Conservation (phyloP, 2,329 filamentous ascomycete species). For the Monosporascus cannonballus region DNA sequence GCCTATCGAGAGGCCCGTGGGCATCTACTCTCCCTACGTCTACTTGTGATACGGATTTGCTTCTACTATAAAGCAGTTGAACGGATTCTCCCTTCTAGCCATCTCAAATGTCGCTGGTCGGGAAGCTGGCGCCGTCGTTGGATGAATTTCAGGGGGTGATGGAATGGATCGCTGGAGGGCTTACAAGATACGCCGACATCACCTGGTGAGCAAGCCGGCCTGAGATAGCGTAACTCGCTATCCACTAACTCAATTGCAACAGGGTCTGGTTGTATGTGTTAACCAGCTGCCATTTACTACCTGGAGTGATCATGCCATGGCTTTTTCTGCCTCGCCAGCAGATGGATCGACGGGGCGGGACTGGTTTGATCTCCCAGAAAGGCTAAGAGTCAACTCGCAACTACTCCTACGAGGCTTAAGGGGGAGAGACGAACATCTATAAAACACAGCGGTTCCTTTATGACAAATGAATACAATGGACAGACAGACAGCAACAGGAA, state of each 20-base stretch:
- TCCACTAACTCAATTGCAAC: not conserved
- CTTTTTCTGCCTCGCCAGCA: slow-evolving; percentile 1
- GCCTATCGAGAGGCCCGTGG: no score
- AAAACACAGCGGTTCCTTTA: slow-evolving; percentile 5
- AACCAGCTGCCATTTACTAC: slow-evolving; percentile 3
- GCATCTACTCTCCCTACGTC: no score
- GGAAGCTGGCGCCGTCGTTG: not conserved
- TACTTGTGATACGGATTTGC: no score
- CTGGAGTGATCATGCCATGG: slow-evolving; percentile 2
- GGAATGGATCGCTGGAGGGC: not conserved
- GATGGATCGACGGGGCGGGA: slow-evolving; percentile 4
- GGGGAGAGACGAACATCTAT: slow-evolving; percentile 5
- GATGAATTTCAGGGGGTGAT: not conserved
- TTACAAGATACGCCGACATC: not conserved
- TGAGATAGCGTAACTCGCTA: slow-evolving; percentile 7
- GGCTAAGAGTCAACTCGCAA: slow-evolving; percentile 4
- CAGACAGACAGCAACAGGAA: slow-evolving; percentile 5
- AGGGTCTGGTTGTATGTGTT: slow-evolving; percentile 5
- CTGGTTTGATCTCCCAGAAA: slow-evolving; percentile 2
- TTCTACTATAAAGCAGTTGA: no score
- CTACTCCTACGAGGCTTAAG: slow-evolving; percentile 1
- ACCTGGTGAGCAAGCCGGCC: not conserved
- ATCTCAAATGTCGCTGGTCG: no score
- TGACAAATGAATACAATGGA: not conserved
- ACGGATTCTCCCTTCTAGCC: no score